Evolutionary conservation across 179 eudicot genomes (phyloP).

Genomic region (Heliamphora pulchella): DNA sequence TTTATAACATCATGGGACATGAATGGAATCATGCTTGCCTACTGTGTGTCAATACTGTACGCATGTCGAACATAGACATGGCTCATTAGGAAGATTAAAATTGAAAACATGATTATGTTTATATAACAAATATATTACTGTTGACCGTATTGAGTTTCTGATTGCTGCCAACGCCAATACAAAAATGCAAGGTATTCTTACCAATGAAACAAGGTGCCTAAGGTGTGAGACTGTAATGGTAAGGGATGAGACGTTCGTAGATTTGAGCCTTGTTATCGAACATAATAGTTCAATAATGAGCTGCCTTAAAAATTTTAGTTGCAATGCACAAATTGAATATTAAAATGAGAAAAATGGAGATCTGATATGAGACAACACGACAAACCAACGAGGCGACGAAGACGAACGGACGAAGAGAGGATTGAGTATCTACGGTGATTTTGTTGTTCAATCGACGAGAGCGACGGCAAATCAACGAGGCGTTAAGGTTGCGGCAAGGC

Average conservation of each 20-base stretch:
- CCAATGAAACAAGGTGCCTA: slow-evolving; percentile 72
- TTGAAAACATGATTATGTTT: too few relatives aligned
- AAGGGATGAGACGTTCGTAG: slow-evolving; percentile 74
- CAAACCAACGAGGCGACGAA: too few relatives aligned
- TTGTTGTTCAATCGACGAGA: too few relatives aligned
- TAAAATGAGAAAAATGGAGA: too few relatives aligned
- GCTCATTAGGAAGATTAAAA: neutral
- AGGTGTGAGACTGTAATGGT: slow-evolving; percentile 78
- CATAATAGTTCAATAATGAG: slow-evolving; percentile 69
- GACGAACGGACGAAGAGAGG: too few relatives aligned
- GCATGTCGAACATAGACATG: neutral
- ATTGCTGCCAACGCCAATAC: slow-evolving; percentile 16
- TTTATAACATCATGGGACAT: too few relatives aligned
- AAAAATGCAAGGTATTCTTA: slow-evolving; percentile 19
- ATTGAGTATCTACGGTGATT: too few relatives aligned
- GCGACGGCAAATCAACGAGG: too few relatives aligned
- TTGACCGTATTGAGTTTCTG: neutral
- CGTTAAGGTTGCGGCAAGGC: too few relatives aligned
- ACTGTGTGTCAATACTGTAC: too few relatives aligned
- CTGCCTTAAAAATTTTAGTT: slow-evolving; percentile 70
- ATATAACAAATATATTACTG: neutral
- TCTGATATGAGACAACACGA: too few relatives aligned
- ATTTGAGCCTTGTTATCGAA: slow-evolving; percentile 75
- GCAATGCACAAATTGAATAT: slow-evolving; percentile 16
- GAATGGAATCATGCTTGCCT: too few relatives aligned